Conservation (phyloP, 2,329 filamentous ascomycete genomes). For the Fusarium virguliforme region DNA sequence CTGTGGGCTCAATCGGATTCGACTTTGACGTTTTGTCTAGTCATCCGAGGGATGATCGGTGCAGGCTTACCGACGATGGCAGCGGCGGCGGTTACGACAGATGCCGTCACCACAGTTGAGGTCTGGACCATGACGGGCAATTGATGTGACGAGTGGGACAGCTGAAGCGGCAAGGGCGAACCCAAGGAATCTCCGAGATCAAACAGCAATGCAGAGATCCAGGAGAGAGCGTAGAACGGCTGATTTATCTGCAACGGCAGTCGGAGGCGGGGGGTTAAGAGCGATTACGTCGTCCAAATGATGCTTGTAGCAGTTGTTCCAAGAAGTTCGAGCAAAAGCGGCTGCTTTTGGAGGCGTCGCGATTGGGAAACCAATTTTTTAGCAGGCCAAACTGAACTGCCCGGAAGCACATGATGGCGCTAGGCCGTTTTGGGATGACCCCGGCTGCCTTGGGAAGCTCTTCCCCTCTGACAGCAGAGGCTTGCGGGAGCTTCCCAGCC, state of each 20-base stretch:
- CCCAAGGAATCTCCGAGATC: conserved; percentile 26
- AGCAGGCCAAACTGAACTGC: conserved; percentile 29
- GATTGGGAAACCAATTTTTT: conserved; percentile 53
- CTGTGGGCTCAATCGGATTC: neutral
- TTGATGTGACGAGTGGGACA: conserved; percentile 32
- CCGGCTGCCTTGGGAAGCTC: conserved; percentile 36
- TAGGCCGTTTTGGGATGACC: conserved; percentile 40
- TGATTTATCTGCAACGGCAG: conserved; percentile 8
- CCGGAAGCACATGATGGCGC: conserved; percentile 48
- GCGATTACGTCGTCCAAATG: conserved; percentile 44
- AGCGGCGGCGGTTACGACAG: conserved; percentile 73
- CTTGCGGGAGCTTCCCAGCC: conserved; percentile 4
- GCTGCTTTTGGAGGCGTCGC: conserved; percentile 49
- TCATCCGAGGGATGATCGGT: conserved; percentile 11
- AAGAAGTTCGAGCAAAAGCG: conserved; percentile 40
- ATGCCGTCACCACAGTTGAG: conserved; percentile 72
- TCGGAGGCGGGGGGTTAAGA: conserved; percentile 23
- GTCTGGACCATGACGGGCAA: conserved; percentile 63
- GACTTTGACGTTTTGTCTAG: neutral
- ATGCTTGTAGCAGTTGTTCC: conserved; percentile 29
- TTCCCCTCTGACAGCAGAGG: conserved; percentile 9
- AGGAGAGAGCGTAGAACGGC: conserved; percentile 23
- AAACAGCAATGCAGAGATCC: conserved; percentile 28
- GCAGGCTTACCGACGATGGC: conserved; percentile 69
- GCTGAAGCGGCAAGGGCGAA: conserved; percentile 21